phyloP scores from a whole-genome alignment of 305 asterid genomes.

The Nicotiana rustica region DNA sequence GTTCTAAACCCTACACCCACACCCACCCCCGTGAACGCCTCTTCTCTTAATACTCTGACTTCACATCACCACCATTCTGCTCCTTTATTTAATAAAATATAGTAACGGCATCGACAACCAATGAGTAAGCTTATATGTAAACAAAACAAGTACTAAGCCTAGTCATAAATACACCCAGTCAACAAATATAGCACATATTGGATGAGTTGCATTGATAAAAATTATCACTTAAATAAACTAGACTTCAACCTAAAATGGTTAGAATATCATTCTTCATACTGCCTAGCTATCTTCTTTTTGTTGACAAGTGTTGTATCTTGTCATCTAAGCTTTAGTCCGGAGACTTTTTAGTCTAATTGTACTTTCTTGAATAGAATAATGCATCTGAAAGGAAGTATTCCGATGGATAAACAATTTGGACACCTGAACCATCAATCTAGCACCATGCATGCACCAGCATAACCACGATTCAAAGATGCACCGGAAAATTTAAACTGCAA shows the following conservation, averaged over 20 bases:
- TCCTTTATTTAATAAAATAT: conserved; percentile 2
- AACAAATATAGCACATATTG: neutral
- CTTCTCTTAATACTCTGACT: conserved; percentile 7
- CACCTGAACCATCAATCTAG: conserved; percentile 12
- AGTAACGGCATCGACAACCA: neutral
- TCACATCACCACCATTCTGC: conserved; percentile 16
- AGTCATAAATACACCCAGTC: conserved; percentile 15
- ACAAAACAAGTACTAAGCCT: conserved; percentile 4
- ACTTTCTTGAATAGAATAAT: conserved; percentile 1
- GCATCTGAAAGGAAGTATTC: conserved; percentile 4
- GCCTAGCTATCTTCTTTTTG: conserved; percentile 9
- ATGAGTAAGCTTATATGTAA: neutral
- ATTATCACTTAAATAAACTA: too few relatives aligned
- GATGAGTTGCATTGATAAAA: neutral
- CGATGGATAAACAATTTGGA: neutral
- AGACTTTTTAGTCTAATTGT: neutral
- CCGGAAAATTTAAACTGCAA: neutral
- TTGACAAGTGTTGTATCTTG: neutral
- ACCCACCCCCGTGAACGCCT: neutral
- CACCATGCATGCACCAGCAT: neutral
- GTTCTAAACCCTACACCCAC: neutral
- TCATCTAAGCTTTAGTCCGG: neutral
- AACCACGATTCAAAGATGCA: neutral
- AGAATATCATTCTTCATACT: conserved; percentile 12
- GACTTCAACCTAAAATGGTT: neutral